phyloP scores from a whole-genome alignment of 768 basidiomycete species.

The Sporobolomyces roseus region DNA sequence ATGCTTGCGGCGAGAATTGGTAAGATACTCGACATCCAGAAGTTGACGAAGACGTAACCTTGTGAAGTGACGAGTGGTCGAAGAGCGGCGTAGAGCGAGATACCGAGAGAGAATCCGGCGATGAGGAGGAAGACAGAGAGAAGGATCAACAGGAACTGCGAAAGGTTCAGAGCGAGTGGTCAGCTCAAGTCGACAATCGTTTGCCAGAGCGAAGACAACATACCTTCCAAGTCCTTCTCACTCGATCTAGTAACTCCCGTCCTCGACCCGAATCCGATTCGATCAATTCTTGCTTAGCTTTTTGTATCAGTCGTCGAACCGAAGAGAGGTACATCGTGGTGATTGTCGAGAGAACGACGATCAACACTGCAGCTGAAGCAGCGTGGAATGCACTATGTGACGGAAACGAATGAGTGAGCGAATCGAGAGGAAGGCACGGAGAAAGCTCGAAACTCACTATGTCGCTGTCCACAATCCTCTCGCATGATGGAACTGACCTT shows the following conservation, averaged over 20 bases:
- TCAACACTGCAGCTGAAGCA: not conserved
- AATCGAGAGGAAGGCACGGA: not conserved
- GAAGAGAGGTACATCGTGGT: not conserved
- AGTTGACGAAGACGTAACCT: not conserved
- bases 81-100: not conserved
- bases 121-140: constrained; percentile 2
- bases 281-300: not conserved
- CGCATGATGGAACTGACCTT: not conserved
- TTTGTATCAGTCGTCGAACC: not conserved
- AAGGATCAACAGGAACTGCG: no score
- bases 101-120: not conserved
- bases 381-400: not conserved
- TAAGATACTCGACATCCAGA: no score
- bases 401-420: no score
- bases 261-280: not conserved
- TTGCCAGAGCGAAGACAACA: not conserved
- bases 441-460: not conserved
- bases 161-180: no score
- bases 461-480: not conserved
- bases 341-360: not conserved
- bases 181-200: no score
- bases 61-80: not conserved
- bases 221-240: not conserved
- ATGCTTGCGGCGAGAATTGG: no score
- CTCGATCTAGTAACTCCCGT: not conserved